Evolutionary conservation across 1,284 basidiomycete species (phyloP).

Genomic region (Inonotus obliquus): DNA sequence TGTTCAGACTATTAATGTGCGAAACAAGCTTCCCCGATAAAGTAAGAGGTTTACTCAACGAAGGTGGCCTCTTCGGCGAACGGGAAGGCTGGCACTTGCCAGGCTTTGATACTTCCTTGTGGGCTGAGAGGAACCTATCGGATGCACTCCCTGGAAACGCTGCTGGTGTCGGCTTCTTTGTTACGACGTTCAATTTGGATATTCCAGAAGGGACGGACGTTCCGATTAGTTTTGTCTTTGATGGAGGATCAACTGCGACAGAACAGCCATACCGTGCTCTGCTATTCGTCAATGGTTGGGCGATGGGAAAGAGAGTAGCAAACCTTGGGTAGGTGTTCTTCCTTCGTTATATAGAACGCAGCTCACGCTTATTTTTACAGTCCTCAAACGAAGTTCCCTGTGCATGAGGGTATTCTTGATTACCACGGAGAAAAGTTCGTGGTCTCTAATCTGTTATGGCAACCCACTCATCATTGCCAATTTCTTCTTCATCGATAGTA

Average conservation of each 20-base stretch:
- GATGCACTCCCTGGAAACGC: constrained; percentile 48
- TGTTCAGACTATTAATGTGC: neutral
- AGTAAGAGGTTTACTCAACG: constrained; percentile 66
- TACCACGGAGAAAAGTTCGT: constrained; percentile 66
- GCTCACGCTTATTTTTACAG: constrained; percentile 30
- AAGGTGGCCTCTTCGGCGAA: constrained; percentile 77
- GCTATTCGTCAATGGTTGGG: constrained; percentile 82
- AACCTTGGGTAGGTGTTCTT: constrained; percentile 54
- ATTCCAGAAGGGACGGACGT: constrained; percentile 58
- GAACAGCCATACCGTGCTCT: constrained; percentile 65
- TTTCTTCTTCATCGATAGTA: constrained; percentile 36
- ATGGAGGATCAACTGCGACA: constrained; percentile 31
- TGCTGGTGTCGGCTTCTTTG: constrained; percentile 76
- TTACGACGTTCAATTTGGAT: constrained; percentile 61
- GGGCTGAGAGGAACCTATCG: constrained; percentile 49
- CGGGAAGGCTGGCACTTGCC: constrained; percentile 81
- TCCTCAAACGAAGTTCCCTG: constrained; percentile 74
- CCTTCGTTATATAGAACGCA: neutral
- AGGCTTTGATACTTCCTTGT: constrained; percentile 58
- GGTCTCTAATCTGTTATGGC: neutral
- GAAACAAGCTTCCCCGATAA: constrained; percentile 58
- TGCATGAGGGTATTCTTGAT: constrained; percentile 71
- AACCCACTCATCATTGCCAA: neutral
- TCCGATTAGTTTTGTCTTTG: constrained; percentile 65
- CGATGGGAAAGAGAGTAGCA: constrained; percentile 72